Evolutionary conservation across 192 early-diverging fungal genomes (phyloP).

Genomic region (Podila epicladia): DNA sequence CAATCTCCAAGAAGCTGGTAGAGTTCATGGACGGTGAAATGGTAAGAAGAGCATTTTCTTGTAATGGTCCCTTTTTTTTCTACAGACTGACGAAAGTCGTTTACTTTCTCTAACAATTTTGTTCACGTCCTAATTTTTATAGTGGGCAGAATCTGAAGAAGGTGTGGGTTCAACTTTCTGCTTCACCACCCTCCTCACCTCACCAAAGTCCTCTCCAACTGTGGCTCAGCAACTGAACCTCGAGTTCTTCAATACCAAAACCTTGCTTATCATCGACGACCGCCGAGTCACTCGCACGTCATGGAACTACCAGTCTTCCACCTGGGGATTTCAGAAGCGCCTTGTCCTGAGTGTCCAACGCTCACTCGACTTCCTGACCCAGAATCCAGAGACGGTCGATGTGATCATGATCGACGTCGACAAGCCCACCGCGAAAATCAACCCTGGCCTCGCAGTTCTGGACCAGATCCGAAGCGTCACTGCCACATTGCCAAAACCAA

Average conservation of each 20-base stretch:
- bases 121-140: not conserved
- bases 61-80: not conserved
- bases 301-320: constrained; percentile 43
- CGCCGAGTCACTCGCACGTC: constrained; percentile 43
- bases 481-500: not conserved
- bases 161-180: constrained; percentile 46
- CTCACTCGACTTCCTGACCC: constrained; percentile 21
- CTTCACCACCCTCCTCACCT: constrained; percentile 34
- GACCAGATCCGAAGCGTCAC: constrained; percentile 25
- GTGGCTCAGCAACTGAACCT: constrained; percentile 42
- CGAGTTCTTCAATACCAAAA: constrained; percentile 36
- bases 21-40: constrained; percentile 57
- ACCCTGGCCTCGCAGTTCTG: constrained; percentile 34
- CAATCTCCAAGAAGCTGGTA: constrained; percentile 49
- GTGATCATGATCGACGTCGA: constrained; percentile 50
- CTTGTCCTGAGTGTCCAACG: constrained; percentile 38
- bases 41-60: not conserved
- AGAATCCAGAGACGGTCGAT: constrained; percentile 34
- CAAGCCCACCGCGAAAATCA: constrained; percentile 36
- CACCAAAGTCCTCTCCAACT: constrained; percentile 14
- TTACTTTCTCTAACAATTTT: not conserved
- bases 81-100: not conserved
- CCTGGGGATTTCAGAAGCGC: constrained; percentile 38
- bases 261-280: constrained; percentile 37
- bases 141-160: constrained; percentile 51